These are phyloP conservation scores for Periconia digitata DNA, from an alignment of 2,329 filamentous ascomycete species.

Conservation along the genomic window DNA sequence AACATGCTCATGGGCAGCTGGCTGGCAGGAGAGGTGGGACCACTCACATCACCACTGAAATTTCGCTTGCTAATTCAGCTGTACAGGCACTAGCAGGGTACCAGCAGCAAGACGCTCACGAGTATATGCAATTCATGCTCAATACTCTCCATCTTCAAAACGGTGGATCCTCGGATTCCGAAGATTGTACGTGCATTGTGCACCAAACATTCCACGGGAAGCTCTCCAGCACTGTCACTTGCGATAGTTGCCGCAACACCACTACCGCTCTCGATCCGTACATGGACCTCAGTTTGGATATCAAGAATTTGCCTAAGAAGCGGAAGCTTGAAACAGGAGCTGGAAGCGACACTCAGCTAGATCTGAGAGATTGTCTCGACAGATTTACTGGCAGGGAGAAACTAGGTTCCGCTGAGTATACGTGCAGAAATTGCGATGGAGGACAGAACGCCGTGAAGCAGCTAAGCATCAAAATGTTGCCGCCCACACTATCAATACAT, in stretches of 20 bases:
- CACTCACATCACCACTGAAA: background rate
- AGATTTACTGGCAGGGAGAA: constrained; percentile 86
- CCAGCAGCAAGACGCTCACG: constrained; percentile 94
- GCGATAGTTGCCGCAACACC: constrained; percentile 79
- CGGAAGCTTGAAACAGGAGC: constrained; percentile 50
- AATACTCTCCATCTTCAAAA: constrained; percentile 85
- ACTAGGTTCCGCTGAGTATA: constrained; percentile 73
- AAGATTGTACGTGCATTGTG: constrained; percentile 80
- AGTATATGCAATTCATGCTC: constrained; percentile 94
- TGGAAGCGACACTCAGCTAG: constrained; percentile 38
- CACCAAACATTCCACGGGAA: constrained; percentile 95
- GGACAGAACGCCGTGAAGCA: constrained; percentile 79
- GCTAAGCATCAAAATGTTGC: constrained; percentile 79
- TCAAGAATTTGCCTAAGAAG: constrained; percentile 75
- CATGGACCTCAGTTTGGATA: constrained; percentile 83
- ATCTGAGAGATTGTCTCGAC: constrained; percentile 67
- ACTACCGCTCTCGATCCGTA: constrained; percentile 86
- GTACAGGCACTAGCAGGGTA: constrained; percentile 67
- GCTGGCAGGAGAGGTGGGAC: constrained; percentile 72
- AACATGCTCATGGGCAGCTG: constrained; percentile 88
- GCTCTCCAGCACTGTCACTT: constrained; percentile 86
- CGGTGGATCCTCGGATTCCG: constrained; percentile 54
- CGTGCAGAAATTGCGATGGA: constrained; percentile 76
- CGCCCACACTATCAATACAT: constrained; percentile 88
- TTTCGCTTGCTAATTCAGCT: background rate